Conservation (phyloP, 2,329 filamentous ascomycete species). For the Hypoxylon sp. region DNA sequence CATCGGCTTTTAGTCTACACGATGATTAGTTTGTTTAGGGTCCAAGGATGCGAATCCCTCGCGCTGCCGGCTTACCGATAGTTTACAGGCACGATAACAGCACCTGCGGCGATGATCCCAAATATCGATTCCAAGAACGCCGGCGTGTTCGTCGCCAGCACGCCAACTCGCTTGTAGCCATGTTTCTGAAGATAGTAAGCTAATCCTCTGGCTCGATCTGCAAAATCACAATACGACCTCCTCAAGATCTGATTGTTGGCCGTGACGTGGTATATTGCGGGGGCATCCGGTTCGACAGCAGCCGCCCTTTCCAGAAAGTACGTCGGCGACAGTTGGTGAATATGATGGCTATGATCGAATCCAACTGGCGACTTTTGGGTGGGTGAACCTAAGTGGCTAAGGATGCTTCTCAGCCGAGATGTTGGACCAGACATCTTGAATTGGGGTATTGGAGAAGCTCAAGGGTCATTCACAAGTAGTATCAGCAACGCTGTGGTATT, state of each 20-base stretch:
- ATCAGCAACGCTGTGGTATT: too few species aligned
- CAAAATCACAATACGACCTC: constrained; percentile 80
- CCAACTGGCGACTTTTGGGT: constrained; percentile 49
- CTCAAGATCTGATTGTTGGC: constrained; percentile 77
- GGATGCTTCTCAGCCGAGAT: constrained; percentile 67
- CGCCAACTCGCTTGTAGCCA: constrained; percentile 78
- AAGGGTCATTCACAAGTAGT: too few species aligned
- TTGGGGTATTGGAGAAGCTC: too few species aligned
- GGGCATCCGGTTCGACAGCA: constrained; percentile 83
- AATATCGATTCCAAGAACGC: constrained; percentile 93
- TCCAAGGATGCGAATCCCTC: too few species aligned
- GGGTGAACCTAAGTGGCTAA: constrained; percentile 57
- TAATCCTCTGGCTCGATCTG: constrained; percentile 85
- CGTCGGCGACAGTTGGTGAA: constrained; percentile 85
- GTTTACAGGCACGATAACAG: constrained; percentile 74
- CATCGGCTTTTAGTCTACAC: constrained; percentile 66
- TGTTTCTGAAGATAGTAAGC: constrained; percentile 87
- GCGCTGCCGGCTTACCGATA: constrained; percentile 56
- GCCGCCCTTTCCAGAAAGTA: constrained; percentile 88
- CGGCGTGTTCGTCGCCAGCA: constrained; percentile 91
- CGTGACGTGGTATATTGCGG: constrained; percentile 87
- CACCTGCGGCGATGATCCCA: constrained; percentile 83
- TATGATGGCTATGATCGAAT: constrained; percentile 62
- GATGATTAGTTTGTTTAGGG: too few species aligned
- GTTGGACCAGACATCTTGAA: constrained; percentile 68